A percentile compares a stretch with the other conserved stretches of the same genome.
Conservation (phyloP, 148 eudicot species). For the Diospyros kaki region DNA sequence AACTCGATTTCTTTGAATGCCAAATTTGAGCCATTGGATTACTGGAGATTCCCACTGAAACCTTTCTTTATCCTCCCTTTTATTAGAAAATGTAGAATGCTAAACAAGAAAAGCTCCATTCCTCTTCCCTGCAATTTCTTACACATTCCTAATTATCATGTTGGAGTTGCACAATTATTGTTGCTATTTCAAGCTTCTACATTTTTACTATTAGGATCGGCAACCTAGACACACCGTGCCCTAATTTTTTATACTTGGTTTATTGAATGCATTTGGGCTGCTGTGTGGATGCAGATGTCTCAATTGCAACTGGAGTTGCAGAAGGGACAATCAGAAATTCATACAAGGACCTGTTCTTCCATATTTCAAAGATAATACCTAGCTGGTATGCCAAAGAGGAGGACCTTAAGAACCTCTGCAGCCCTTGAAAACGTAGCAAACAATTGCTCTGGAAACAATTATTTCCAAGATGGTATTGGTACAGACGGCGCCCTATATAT, state of each 20-base stretch:
- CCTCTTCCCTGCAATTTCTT: neutral
- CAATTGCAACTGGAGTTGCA: conserved; percentile 86
- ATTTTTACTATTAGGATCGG: no score
- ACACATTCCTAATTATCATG: no score
- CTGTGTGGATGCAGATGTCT: conserved; percentile 51
- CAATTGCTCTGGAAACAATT: neutral
- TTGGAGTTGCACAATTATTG: no score
- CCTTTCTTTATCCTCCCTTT: no score
- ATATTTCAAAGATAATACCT: conserved; percentile 69
- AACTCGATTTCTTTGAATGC: neutral
- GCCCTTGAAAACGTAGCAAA: conserved; percentile 42
- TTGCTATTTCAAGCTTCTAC: no score
- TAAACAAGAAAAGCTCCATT: neutral
- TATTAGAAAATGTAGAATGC: no score
- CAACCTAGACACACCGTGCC: no score
- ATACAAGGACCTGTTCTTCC: conserved; percentile 81
- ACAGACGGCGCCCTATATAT: neutral
- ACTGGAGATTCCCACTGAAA: neutral
- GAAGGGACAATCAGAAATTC: conserved; percentile 91
- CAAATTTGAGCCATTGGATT: neutral
- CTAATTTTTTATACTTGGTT: no score
- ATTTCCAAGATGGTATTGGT: neutral
- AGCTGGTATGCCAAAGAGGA: conserved; percentile 81
- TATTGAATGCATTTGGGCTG: neutral
- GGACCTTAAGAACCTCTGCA: conserved; percentile 63